These are phyloP conservation scores for Didymella segeticola DNA, from an alignment of 2,329 filamentous ascomycete genomes.

Conservation along the genomic window DNA sequence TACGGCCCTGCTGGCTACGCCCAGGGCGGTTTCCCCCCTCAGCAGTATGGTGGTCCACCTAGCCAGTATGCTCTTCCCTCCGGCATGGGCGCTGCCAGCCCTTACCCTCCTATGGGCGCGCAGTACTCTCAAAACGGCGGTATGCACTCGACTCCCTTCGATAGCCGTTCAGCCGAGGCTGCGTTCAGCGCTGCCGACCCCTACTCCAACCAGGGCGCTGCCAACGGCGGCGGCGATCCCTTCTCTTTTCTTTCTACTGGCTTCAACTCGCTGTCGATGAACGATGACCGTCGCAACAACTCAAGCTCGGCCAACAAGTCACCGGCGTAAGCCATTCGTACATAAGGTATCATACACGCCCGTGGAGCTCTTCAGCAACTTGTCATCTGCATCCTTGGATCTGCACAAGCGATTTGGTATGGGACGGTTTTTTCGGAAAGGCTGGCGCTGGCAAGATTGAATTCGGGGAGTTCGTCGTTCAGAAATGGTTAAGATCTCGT, in stretches of 20 bases:
- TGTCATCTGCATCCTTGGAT: constrained; percentile 38
- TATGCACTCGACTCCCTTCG: constrained; percentile 86
- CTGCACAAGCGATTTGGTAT: constrained; percentile 45
- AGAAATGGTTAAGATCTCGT: constrained; percentile 47
- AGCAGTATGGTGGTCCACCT: constrained; percentile 86
- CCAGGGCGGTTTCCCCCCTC: constrained; percentile 65
- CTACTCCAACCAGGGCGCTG: constrained; percentile 75
- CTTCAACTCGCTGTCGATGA: constrained; percentile 75
- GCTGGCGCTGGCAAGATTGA: constrained; percentile 45
- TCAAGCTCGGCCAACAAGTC: constrained; percentile 50
- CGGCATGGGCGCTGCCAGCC: constrained; percentile 78
- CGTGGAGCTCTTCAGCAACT: not conserved
- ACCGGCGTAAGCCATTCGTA: constrained; percentile 46
- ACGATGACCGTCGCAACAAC: constrained; percentile 60
- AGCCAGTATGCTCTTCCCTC: constrained; percentile 91
- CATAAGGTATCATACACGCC: constrained; percentile 37
- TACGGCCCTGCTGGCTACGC: constrained; percentile 75
- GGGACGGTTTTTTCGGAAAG: constrained; percentile 43
- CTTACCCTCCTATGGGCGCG: constrained; percentile 77
- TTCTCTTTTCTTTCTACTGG: constrained; percentile 81
- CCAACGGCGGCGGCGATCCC: constrained; percentile 73
- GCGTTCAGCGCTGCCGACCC: constrained; percentile 91
- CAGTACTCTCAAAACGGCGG: constrained; percentile 79
- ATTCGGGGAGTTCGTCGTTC: constrained; percentile 47
- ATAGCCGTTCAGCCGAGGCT: constrained; percentile 90